These are phyloP conservation scores for Ampelocalamus luodianensis DNA, from an alignment of 176 grass and related monocot species.

Conservation along the genomic window DNA sequence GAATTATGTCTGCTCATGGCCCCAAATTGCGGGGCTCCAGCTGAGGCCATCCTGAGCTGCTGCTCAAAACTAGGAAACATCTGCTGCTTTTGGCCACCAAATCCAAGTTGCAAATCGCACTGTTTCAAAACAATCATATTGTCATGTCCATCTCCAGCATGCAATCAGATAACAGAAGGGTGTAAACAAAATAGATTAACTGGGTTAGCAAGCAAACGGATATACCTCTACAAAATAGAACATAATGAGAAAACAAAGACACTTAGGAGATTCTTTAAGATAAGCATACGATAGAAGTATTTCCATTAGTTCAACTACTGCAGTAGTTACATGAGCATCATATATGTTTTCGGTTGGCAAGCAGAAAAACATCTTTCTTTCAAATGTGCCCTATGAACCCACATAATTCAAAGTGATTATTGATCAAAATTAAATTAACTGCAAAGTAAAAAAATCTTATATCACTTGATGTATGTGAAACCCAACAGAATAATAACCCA, in stretches of 20 bases:
- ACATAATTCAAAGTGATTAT: not conserved
- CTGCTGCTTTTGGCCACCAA: slow-evolving; percentile 54
- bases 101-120: slow-evolving; percentile 57
- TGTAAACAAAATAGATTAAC: slow-evolving; percentile 13
- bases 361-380: slow-evolving; percentile 1
- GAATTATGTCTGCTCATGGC: slow-evolving; percentile 49
- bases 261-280: not conserved
- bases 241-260: not conserved
- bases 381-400: slow-evolving; percentile 1
- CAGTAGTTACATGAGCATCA: slow-evolving; percentile 7
- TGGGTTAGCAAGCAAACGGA: not conserved
- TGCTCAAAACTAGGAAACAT: slow-evolving; percentile 63
- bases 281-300: not conserved
- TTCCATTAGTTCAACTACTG: slow-evolving; percentile 21
- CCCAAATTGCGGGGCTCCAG: slow-evolving; percentile 54
- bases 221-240: not conserved
- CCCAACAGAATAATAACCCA: not conserved
- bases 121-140: slow-evolving; percentile 47
- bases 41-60: slow-evolving; percentile 64
- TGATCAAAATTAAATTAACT: slow-evolving; percentile 7
- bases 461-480: not conserved
- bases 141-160: slow-evolving; percentile 6
- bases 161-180: slow-evolving; percentile 1
- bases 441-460: not conserved
- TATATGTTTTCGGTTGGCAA: slow-evolving; percentile 25